Base-by-base conservation (phyloP, 179 eudicot species). In the Gypsophila paniculata region DNA sequence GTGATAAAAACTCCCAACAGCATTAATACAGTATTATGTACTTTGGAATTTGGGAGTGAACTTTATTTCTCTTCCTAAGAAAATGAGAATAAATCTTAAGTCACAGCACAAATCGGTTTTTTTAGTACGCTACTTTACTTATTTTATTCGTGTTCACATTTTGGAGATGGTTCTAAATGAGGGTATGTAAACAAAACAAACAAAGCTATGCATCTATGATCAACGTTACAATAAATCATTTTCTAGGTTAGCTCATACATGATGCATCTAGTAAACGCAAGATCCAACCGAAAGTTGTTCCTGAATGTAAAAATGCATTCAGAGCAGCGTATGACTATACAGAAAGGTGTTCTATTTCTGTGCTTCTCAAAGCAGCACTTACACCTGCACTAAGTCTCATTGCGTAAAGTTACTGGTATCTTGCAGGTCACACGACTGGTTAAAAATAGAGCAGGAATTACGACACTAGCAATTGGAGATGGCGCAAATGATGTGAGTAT, bases 401-500 rank as follows among this genome's bases (percentile, higher is more conserved):
- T 21, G 23, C 12, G 8, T 18, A 13, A 13, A 36, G 39, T 29
- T 38, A 15, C 42, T 7, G 8, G 19, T 76, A 8, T 75, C 26
- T 49, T 75, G 68, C 67, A 86, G 96, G 92, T 90, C 46, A 87
- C 93, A 0, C 79, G 84, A 61, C 82, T 88, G 29, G 90, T 86
- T 44, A 89, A 86, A 78, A 74, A 55, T 2, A 77, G 82, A 75
- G 81, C 83, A 26, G 77, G 85, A 12, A 79, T 78, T 65, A 89
- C 87, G 32, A 87, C 94, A 26, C 76, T 89, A 46, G 91, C 91
- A 32, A 78, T 89, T 75, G 95, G 95, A 38, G 95, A 89, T 74
- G 95, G 91, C n/a, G 89, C 90, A 51, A 89, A 87, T 73, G 95
- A 89, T 64, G 95, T 89, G 17, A 89, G 90, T 19, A 89, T 89